Evolutionary conservation across 2,329 filamentous ascomycete genomes (phyloP), one percentile per base, ranked within the genome.

Genomic region (Penicillium sp.): DNA sequence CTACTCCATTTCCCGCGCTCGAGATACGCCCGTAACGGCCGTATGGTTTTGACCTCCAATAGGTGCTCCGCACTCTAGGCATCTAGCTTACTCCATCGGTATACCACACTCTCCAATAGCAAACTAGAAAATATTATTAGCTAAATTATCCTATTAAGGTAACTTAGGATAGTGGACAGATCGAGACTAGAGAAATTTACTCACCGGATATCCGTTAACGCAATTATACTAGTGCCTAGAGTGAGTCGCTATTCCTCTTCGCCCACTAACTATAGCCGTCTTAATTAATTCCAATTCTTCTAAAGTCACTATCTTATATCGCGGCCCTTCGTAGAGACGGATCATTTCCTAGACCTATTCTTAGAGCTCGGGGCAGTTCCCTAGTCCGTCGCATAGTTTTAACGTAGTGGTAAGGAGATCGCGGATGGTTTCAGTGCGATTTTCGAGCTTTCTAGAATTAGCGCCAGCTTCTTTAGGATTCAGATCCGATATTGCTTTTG

Each of bases 91-190:
- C 47, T 69, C 57, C 65, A 68, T 69, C 29, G 66, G 65, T 62
- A 68, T 65, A 25, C 67, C 67, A n/a, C 67, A 70, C 32, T 69
- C 68, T 13, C 68, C 65, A 35, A 69, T 57, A 3, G 68, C 60
- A 50, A 69, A 69, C 55, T 65, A 40, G n/a, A 48, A 32, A 52
- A 48, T n/a, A n/a, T n/a, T n/a, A n/a, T n/a, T n/a, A 41, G 37
- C 44, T n/a, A n/a, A n/a, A 18, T 3, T 29, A 27, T 18, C 8
- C 5, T 6, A 9, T 16, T 7, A 37, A 40, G 27, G 32, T 51
- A 23, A 44, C 18, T 32, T 39, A 23, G 31, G 21, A 37, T n/a
- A 21, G 12, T 35, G n/a, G n/a, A 25, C 1, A 25, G 23, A 4
- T 31, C 27, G 37, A 35, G 15, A 21, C 29, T 34, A 25, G 41